Percentiles rank a stretch among this genome's conserved stretches.
Conservation (phyloP, 2,329 filamentous ascomycete genomes). For the Dendryphion nanum region DNA sequence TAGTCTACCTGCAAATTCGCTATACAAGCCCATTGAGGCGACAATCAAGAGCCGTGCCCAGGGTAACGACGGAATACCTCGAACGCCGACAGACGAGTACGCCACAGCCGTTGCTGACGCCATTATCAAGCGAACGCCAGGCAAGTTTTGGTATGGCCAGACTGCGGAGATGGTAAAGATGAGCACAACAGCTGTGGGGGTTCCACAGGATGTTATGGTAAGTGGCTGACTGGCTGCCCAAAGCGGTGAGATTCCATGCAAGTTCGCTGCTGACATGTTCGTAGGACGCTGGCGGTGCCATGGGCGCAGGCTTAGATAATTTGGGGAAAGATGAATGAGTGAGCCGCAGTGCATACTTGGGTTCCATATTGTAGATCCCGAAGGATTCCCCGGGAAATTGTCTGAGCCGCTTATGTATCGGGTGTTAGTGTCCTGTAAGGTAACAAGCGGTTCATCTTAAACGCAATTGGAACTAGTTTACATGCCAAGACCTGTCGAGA, state of each 20-base stretch:
- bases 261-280: too few species aligned
- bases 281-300: neutral
- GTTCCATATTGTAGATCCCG: too few species aligned
- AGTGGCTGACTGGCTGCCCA: neutral
- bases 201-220: neutral
- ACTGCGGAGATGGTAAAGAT: constrained; percentile 7
- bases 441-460: too few species aligned
- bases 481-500: too few species aligned
- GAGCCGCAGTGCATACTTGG: too few species aligned
- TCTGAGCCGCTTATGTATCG: too few species aligned
- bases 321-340: neutral
- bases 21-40: constrained; percentile 10
- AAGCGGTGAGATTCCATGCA: neutral
- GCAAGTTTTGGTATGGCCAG: constrained; percentile 11
- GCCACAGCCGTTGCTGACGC: constrained; percentile 7
- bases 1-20: constrained; percentile 3
- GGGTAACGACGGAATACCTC: constrained; percentile 4
- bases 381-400: too few species aligned
- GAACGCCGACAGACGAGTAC: constrained; percentile 6
- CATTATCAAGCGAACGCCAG: constrained; percentile 4
- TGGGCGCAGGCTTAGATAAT: neutral
- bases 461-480: too few species aligned
- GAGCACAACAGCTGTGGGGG: neutral
- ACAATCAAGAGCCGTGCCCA: constrained; percentile 6
- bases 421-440: too few species aligned